Percentiles rank a stretch among this genome's conserved stretches.
phyloP scores from a whole-genome alignment of 2,329 filamentous ascomycete species.

The Didymella pomorum region DNA sequence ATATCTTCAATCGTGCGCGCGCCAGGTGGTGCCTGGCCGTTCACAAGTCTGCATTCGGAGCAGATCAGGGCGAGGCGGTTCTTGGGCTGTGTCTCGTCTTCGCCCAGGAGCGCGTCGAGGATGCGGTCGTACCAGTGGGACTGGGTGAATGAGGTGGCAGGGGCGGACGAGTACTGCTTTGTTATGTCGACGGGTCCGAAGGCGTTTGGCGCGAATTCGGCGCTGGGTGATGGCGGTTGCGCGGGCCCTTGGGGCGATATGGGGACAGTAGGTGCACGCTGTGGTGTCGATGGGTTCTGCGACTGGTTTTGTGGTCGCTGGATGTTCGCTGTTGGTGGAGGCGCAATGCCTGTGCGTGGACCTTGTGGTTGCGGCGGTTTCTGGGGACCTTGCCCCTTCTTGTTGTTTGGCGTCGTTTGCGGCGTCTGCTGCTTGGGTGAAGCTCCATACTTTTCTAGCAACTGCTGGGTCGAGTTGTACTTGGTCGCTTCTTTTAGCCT shows the following conservation, averaged over 20 bases:
- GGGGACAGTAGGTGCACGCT: constrained; percentile 27
- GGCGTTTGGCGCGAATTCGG: constrained; percentile 80
- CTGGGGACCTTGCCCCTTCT: constrained; percentile 42
- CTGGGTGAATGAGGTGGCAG: constrained; percentile 50
- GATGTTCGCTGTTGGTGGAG: constrained; percentile 73
- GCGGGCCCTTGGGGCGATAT: constrained; percentile 33
- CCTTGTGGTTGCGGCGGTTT: constrained; percentile 41
- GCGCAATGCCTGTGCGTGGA: constrained; percentile 62
- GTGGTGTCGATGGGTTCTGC: constrained; percentile 42
- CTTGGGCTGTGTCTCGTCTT: constrained; percentile 91
- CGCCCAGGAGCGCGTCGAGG: constrained; percentile 88
- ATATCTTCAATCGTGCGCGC: constrained; percentile 78
- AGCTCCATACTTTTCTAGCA: constrained; percentile 91
- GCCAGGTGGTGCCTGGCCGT: constrained; percentile 93
- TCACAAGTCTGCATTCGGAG: constrained; percentile 81
- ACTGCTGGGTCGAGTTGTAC: constrained; percentile 91
- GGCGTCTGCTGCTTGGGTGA: constrained; percentile 58
- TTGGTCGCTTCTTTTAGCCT: constrained; percentile 94
- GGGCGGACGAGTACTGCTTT: constrained; percentile 42
- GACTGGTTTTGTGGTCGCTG: constrained; percentile 48
- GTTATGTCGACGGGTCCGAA: constrained; percentile 52
- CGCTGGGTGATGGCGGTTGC: constrained; percentile 47
- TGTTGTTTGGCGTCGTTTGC: constrained; percentile 39
- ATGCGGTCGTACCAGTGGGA: constrained; percentile 94
- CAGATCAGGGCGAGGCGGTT: constrained; percentile 92